Base-by-base conservation (phyloP, 2,329 filamentous ascomycete species). In the Fusarium pseudocircinatum region DNA sequence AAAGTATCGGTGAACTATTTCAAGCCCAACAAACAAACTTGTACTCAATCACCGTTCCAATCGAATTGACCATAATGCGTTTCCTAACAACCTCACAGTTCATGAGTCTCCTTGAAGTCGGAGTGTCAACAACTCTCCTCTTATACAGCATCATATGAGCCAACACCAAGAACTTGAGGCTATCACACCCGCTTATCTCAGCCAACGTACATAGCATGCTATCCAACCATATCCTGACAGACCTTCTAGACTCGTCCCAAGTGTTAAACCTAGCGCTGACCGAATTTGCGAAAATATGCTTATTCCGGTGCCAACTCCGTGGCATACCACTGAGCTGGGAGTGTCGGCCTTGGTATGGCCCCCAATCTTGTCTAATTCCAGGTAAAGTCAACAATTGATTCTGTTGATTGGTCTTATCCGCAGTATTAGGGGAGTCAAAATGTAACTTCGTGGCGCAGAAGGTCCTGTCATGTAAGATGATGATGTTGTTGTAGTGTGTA, bases 141-240 rank as follows among this genome's bases (percentile, higher is more conserved):
- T 34, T 22, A 28, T 42, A 34, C 24, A 7, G 18, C 30, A 36
- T 30, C 22, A 11, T 22, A 30, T 30, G 20, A 22, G 36, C 13
- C 26, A 43, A 36, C 42, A 24, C 32, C 26, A 11, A 58, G 7
- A 20, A 32, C 40, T 39, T 14, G 8, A 37, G 6, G 28, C 15
- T 28, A 16, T 37, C 40, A 20, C 12, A 54, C 28, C 26, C 24
- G 62, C 65, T 72, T 59, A 72, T 44, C 57, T 72, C 68, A 72
- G 68, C 47, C 69, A 47, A 36, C 47, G 13, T 42, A 16, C 20
- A 16, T 39, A 39, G 26, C 9, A 54, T 4, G 24, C 37, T 39
- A 32, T 32, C 69, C 70, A 73, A 73, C 61, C 28, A 37, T 20
- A 5, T n/a, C 18, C 18, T 37, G 70, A 62, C 70, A 73, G 57